Percentiles rank a stretch among this genome's conserved stretches.
phyloP scores from a whole-genome alignment of 495 filamentous ascomycete species.

The Xylaria castorea region DNA sequence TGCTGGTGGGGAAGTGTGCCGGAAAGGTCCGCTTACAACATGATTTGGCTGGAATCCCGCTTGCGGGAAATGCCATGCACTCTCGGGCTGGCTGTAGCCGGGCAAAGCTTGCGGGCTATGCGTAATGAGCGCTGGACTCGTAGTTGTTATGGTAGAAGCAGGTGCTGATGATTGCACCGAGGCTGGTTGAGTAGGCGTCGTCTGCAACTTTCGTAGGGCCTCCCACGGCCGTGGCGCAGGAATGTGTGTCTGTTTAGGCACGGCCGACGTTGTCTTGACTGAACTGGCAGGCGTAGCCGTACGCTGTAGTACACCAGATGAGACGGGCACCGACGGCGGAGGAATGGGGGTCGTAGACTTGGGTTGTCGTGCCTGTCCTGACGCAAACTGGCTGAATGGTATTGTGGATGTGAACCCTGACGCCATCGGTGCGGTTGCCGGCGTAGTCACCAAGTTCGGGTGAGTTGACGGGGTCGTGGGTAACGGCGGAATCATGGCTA shows the following conservation, averaged over 20 bases:
- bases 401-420: not conserved
- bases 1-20: slow-evolving; percentile 38
- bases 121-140: slow-evolving; percentile 1
- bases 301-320: slow-evolving; percentile 7
- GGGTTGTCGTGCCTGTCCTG: not conserved
- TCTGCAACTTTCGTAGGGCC: slow-evolving; percentile 35
- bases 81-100: slow-evolving; percentile 19
- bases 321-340: slow-evolving; percentile 16
- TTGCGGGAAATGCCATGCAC: slow-evolving; percentile 31
- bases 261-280: slow-evolving; percentile 8
- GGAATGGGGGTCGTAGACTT: slow-evolving; percentile 22
- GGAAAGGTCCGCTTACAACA: slow-evolving; percentile 45
- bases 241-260: slow-evolving; percentile 35
- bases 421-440: not conserved
- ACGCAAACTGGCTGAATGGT: slow-evolving; percentile 8
- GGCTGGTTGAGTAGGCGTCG: slow-evolving; percentile 20
- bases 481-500: slow-evolving; percentile 1
- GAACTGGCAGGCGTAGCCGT: slow-evolving; percentile 18
- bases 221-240: slow-evolving; percentile 44
- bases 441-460: not conserved
- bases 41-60: slow-evolving; percentile 38
- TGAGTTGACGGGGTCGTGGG: slow-evolving; percentile 8
- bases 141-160: not conserved
- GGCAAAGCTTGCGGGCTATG: slow-evolving; percentile 10
- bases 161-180: slow-evolving; percentile 12